Evolutionary conservation across 202 grass and related monocot species (phyloP), one percentile per base, ranked within the genome.

Genomic region (Zoysia matrella): DNA sequence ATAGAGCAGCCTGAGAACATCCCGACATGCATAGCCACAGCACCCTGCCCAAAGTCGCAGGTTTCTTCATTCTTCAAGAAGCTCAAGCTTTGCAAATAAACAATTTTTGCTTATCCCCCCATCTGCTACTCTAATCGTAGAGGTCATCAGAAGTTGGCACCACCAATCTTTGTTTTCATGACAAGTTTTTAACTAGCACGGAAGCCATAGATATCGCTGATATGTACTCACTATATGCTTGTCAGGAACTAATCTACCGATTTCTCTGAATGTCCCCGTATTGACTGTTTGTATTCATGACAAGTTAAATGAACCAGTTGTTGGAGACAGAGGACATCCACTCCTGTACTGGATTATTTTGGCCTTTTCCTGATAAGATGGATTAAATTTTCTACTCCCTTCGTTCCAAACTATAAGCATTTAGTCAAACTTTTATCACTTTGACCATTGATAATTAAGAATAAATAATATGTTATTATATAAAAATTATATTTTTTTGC

Each of bases 1-100:
- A 90, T 96, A 50, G 91, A 96, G 80, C 91, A 92, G 54, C 89
- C 96, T 0, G 93, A 99, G 64, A 96, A 94, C 77, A 85, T 96
- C 41, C 96, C 83, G 6, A 94, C 91, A 43, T 94, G 93, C 83
- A 87, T 99, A 36, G 89, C 93, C 0, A 99, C 93, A 13, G 86
- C 83, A 16, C 96, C 93, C 2, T 94, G 82, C 69, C 96, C 87
- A 13, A 99, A 96, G 62, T 89, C 87, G 3, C 91, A 84, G 70
- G 87, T 94, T 44, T 86, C 89, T 53, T 79, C 89, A 12, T 94
- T 94, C 83, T 96, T 99, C 65, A 94, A 90, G 91, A 99, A 99
- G 85, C 91, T 96, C 36, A 94, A 99, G 75, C 87, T 99, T n/a
- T 96, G 96, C 85, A 99, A 92, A 84, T 94, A 54, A 90, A 13